Base-by-base conservation (phyloP, 2,329 filamentous ascomycete species). In the Drechslerella dactyloides region DNA sequence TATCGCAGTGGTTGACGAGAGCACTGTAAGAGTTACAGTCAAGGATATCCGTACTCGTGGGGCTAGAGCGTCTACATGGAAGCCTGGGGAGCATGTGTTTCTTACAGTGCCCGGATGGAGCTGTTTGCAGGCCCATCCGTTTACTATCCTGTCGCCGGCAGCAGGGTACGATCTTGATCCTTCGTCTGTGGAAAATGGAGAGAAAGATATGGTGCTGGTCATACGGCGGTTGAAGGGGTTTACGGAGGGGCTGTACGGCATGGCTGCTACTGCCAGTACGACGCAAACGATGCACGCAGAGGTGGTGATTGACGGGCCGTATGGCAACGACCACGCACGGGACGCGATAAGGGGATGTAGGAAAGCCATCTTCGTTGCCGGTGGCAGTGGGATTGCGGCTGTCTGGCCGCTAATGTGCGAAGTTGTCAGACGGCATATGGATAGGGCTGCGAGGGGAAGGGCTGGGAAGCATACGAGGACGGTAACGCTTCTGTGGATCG, bases 301-400 rank as follows among this genome's bases (percentile, higher is more conserved):
- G 0, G 80, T 88, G 23, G 81, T 84, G 5, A 78, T 89, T n/a
- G 86, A 89, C 74, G 87, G 87, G 0, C 87, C 87, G 0, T 89
- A 89, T 75, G 87, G 87, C 42, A 86, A 84, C 8, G 79, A 81
- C 0, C 83, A 85, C 74, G 84, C 86, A 0, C 79, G 86, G 15
- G 78, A 83, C 17, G 81, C 85, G 76, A 80, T 89, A 1, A 80
- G 81, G 6, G 79, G 80, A 13, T 81, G 82, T 15, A 80, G 83
- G 42, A 80, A 82, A 0, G 81, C 83, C 0, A 78, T 89, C 2
- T 77, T 89, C 10, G 80, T 89, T 7, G 86, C 86, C 0, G 86
- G 87, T 1, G 87, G 87, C 0, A 86, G 84, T 27, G 87, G 87
- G 3, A 87, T 89, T 50, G 87, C 86, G 1, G 86, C 89, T 23